Conservation (phyloP, 208 protist species). For the Acanthamoeba culbertsoni region DNA sequence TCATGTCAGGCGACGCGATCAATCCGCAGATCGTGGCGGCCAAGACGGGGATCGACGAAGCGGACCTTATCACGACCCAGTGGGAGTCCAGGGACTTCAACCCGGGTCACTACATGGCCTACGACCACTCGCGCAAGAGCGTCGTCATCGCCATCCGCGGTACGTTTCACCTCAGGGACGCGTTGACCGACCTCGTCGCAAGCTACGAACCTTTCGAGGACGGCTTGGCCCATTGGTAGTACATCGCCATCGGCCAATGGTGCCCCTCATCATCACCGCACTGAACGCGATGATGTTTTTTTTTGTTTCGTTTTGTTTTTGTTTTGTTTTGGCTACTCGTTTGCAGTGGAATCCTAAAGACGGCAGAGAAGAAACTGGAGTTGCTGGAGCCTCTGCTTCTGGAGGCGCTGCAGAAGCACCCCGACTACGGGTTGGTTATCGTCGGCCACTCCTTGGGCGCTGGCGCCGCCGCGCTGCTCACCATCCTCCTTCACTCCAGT, state of each 20-base stretch:
- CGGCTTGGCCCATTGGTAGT: slow-evolving; percentile 39
- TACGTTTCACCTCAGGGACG: slow-evolving; percentile 36
- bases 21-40: slow-evolving; percentile 47
- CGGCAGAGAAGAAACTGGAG: slow-evolving; percentile 64
- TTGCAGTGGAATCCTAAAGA: slow-evolving; percentile 54
- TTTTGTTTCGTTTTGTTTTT: not conserved
- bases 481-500: slow-evolving; percentile 44
- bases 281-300: not conserved
- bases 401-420: not conserved
- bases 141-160: slow-evolving; percentile 35
- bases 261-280: not conserved
- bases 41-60: slow-evolving; percentile 28
- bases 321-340: not conserved
- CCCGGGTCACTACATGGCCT: slow-evolving; percentile 42
- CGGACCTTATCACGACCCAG: slow-evolving; percentile 31
- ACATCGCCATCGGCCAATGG: not conserved
- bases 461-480: not conserved
- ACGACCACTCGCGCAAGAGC: slow-evolving; percentile 9
- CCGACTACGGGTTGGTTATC: slow-evolving; percentile 22
- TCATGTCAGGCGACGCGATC: not conserved
- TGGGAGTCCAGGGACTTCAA: slow-evolving; percentile 41
- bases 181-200: slow-evolving; percentile 29
- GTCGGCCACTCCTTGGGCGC: slow-evolving; percentile 29
- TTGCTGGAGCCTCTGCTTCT: slow-evolving; percentile 22
- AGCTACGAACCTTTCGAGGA: slow-evolving; percentile 52